phyloP scores from a whole-genome alignment of 805 yeast species.

The Yarrowia yakushimensis region DNA sequence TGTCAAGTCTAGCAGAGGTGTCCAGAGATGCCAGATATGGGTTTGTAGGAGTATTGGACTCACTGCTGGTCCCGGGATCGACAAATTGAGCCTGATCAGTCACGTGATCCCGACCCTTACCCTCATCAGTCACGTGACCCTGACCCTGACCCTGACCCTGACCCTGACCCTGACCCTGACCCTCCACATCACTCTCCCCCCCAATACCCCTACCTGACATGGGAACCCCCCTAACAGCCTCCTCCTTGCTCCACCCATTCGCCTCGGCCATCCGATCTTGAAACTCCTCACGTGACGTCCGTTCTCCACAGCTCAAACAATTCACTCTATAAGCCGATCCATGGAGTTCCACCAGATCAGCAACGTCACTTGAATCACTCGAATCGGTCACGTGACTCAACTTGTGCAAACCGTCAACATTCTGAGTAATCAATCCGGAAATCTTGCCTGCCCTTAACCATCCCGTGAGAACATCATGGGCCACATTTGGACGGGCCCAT shows the following conservation, averaged over 20 bases:
- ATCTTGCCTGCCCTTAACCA: neutral
- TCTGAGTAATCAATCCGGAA: slow-evolving; percentile 2
- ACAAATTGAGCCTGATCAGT: neutral
- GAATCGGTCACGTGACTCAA: neutral
- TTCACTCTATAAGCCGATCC: slow-evolving; percentile 16
- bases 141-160: no score
- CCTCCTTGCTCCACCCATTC: neutral
- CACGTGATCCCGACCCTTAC: no score
- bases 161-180: no score
- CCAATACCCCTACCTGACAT: neutral
- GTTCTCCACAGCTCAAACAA: neutral
- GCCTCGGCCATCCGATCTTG: neutral
- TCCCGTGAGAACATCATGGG: neutral
- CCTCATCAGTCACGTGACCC: no score
- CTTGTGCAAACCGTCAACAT: slow-evolving; percentile 11
- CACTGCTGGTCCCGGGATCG: neutral
- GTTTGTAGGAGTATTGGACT: neutral
- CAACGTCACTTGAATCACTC: neutral
- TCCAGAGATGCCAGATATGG: neutral
- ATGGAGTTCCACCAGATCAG: neutral
- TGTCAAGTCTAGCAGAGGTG: neutral
- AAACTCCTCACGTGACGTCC: neutral
- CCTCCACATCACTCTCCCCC: no score
- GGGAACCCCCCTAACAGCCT: neutral
- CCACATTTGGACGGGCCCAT: slow-evolving; percentile 1